phyloP scores from a whole-genome alignment of 176 grass and related monocot genomes.

The Juncus effusus region DNA sequence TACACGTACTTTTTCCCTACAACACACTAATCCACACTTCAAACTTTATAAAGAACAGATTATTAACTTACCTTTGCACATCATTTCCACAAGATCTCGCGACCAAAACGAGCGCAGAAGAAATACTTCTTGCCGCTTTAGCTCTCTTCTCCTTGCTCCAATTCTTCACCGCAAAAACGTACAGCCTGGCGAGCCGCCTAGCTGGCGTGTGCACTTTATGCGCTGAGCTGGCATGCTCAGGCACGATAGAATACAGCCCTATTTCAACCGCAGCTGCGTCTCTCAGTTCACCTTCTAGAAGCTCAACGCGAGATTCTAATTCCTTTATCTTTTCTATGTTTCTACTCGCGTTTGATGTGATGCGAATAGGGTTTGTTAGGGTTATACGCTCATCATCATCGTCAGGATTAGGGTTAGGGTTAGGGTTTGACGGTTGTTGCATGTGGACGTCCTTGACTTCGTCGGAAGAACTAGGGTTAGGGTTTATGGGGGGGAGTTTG shows the following conservation, averaged over 20 bases:
- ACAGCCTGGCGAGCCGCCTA: slow-evolving; percentile 75
- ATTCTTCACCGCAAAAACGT: slow-evolving; percentile 59
- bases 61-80: slow-evolving; percentile 60
- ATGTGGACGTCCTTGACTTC: slow-evolving; percentile 74
- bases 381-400: slow-evolving; percentile 38
- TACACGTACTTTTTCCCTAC: no score
- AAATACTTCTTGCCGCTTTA: slow-evolving; percentile 80
- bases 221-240: slow-evolving; percentile 89
- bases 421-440: slow-evolving; percentile 51
- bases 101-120: slow-evolving; percentile 80
- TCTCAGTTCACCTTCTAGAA: slow-evolving; percentile 88
- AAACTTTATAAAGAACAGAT: background rate
- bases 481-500: slow-evolving; percentile 49
- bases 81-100: slow-evolving; percentile 94
- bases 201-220: slow-evolving; percentile 96
- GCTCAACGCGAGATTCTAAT: slow-evolving; percentile 63
- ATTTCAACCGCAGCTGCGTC: slow-evolving; percentile 83
- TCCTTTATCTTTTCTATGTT: slow-evolving; percentile 68
- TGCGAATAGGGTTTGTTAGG: slow-evolving; percentile 45
- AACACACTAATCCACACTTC: no score
- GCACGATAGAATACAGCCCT: slow-evolving; percentile 75
- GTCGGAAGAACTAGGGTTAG: slow-evolving; percentile 40
- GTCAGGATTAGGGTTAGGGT: slow-evolving; percentile 25
- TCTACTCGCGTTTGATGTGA: slow-evolving; percentile 51
- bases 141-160: slow-evolving; percentile 62